A percentile compares a stretch with the other conserved stretches of the same genome.
phyloP scores from a whole-genome alignment of 768 basidiomycete genomes.

The Tylopilus balloui region DNA sequence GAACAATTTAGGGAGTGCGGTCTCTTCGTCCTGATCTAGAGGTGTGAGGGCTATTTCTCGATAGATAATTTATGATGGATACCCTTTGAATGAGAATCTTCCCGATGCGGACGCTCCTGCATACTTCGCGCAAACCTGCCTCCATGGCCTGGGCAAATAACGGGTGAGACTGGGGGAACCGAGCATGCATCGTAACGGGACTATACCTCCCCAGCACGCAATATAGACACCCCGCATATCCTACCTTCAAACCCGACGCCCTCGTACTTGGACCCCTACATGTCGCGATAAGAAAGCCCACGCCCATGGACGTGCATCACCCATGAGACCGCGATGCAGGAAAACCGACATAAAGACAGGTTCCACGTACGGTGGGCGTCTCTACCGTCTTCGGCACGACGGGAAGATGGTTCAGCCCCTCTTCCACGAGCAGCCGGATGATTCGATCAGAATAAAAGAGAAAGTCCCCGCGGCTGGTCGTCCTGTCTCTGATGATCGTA shows the following conservation, averaged over 20 bases:
- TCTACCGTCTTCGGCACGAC: conserved; percentile 72
- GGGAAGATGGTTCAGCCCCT: conserved; percentile 84
- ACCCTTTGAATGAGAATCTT: conserved; percentile 98
- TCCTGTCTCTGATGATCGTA: conserved; percentile 89
- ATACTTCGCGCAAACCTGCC: conserved; percentile 92
- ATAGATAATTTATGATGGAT: conserved; percentile 21
- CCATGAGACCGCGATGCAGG: background rate
- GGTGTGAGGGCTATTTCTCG: background rate
- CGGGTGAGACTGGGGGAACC: background rate
- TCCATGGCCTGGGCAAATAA: conserved; percentile 83
- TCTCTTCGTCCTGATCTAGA: conserved; percentile 80
- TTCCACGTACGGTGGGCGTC: conserved; percentile 71
- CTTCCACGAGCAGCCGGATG: conserved; percentile 76
- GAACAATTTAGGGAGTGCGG: conserved; percentile 87
- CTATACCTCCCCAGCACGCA: conserved; percentile 83
- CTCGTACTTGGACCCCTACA: conserved; percentile 73
- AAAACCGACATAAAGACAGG: conserved; percentile 1
- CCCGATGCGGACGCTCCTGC: conserved; percentile 89
- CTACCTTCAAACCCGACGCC: conserved; percentile 95
- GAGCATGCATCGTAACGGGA: background rate
- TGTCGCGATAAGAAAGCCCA: background rate
- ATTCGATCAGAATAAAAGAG: conserved; percentile 94
- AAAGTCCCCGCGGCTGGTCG: conserved; percentile 89
- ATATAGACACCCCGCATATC: conserved; percentile 93
- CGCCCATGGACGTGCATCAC: background rate